Evolutionary conservation across 768 basidiomycete genomes (phyloP), one percentile per base, ranked within the genome.

Genomic region (Punctularia strigosozonata): DNA sequence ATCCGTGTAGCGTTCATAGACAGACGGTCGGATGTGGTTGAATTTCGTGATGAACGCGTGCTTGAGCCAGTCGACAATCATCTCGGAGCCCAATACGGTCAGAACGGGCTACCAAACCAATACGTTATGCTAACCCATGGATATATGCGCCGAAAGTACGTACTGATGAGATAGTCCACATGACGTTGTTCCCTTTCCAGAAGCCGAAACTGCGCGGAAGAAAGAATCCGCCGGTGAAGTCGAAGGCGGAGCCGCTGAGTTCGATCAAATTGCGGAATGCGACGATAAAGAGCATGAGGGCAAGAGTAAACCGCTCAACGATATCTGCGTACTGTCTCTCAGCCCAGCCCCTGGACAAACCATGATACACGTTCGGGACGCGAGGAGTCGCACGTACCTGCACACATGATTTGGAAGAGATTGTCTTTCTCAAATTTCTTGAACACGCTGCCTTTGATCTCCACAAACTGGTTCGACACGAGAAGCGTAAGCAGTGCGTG

Each of bases 11-110:
- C 94, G 74, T 46, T 90, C 90, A 48, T 98, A 99, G 2, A 97
- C 89, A 0, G 82, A 84, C 0, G 91, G 89, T 0, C 92, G 78
- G 34, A 99, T 92, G 51, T 98, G 94, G 50, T 99, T 99, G 66
- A 98, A 98, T 58, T 99, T 99, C 37, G 92, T 94, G 50, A 99
- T 98, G 62, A 98, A 99, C 7, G 92, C 94, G 52, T 99, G 95
- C 57, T 99, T 99, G 37, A 98, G 68, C 94, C 94, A 99, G 56
- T 99, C 95, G 8, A 99, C 95, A 10, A 85, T 57, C 72, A 88
- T 84, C 57, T 99, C 95, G 2, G 90, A 94, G 4, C 78, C 52
- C 57, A 98, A 68, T 3, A 99, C 95, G 2, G 86, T 84, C 36
- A 97, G 47, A 2, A 94, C 90, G 17, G 95, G 95, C 91, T 95